These are phyloP conservation scores for Senna siamea DNA, from an alignment of 306 rosid genomes.

Conservation along the genomic window DNA sequence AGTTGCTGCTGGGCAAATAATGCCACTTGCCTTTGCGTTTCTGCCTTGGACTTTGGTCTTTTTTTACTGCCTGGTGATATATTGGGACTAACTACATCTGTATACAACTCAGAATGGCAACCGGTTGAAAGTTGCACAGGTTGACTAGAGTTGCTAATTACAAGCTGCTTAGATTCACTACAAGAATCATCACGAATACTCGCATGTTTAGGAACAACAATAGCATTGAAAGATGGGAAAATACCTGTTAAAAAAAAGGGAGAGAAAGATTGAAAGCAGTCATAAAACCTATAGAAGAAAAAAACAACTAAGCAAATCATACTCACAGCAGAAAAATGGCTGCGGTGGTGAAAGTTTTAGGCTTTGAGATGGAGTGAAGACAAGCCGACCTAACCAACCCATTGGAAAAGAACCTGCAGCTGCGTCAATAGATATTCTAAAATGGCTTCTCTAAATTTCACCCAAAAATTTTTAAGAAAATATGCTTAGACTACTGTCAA, in stretches of 20 bases:
- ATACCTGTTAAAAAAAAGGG: conserved; percentile 27
- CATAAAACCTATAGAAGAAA: background rate
- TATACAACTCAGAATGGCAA: background rate
- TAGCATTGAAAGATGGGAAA: conserved; percentile 37
- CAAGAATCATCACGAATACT: background rate
- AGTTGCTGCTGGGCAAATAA: conserved; percentile 12
- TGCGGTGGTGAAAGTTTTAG: conserved; percentile 25
- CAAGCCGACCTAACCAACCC: conserved; percentile 48
- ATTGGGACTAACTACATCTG: background rate
- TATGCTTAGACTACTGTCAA: too few relatives aligned
- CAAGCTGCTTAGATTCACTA: conserved; percentile 20
- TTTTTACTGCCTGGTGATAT: conserved; percentile 16
- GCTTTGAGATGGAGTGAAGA: conserved; percentile 33
- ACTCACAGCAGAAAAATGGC: conserved; percentile 43
- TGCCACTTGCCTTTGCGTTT: conserved; percentile 7
- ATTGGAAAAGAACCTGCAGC: conserved; percentile 23
- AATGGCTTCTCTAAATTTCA: too few relatives aligned
- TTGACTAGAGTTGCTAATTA: background rate
- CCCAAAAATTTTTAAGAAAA: too few relatives aligned
- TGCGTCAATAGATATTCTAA: background rate
- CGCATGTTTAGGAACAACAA: conserved; percentile 13
- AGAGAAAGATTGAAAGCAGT: conserved; percentile 1
- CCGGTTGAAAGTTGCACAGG: conserved; percentile 3
- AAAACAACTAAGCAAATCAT: conserved; percentile 22
- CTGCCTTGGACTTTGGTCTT: conserved; percentile 22